These are phyloP conservation scores for Penicillium sp. DNA, from an alignment of 2,329 filamentous ascomycete species.

Conservation along the genomic window DNA sequence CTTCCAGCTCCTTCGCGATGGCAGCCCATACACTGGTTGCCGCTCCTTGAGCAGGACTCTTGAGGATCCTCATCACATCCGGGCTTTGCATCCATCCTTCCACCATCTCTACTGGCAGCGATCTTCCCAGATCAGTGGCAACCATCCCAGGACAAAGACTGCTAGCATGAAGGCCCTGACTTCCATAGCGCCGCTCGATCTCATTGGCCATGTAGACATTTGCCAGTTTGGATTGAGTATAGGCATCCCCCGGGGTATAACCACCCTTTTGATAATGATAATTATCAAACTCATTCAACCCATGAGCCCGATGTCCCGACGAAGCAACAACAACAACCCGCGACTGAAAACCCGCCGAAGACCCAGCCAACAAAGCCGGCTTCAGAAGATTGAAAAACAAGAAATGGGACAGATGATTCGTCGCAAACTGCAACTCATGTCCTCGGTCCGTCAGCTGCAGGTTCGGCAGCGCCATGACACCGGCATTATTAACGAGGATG, in stretches of 20 bases:
- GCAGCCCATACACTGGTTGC: slow-evolving; percentile 39
- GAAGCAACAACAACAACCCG: slow-evolving; percentile 47
- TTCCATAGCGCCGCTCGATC: slow-evolving; percentile 47
- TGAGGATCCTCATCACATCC: slow-evolving; percentile 20
- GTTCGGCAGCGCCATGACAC: slow-evolving; percentile 35
- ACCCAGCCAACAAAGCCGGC: slow-evolving; percentile 11
- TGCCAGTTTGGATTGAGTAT: slow-evolving; percentile 48
- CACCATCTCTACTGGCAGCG: slow-evolving; percentile 7
- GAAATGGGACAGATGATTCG: slow-evolving; percentile 51
- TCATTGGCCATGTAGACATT: slow-evolving; percentile 49
- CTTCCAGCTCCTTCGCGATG: slow-evolving; percentile 28
- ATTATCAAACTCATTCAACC: slow-evolving; percentile 33
- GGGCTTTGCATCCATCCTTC: slow-evolving; percentile 7
- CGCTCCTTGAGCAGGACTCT: slow-evolving; percentile 35
- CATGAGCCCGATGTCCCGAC: slow-evolving; percentile 37
- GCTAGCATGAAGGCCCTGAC: slow-evolving; percentile 41
- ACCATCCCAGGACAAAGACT: slow-evolving; percentile 44
- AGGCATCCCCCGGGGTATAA: slow-evolving; percentile 37
- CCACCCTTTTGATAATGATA: slow-evolving; percentile 34
- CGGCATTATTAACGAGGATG: slow-evolving; percentile 42
- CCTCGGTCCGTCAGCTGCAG: slow-evolving; percentile 33
- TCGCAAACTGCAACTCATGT: slow-evolving; percentile 49
- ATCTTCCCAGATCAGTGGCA: slow-evolving; percentile 3
- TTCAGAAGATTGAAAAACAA: slow-evolving; percentile 49
- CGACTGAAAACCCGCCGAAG: slow-evolving; percentile 38